Evolutionary conservation across 2,329 filamentous ascomycete genomes (phyloP).

Genomic region (Escovopsis sp.): DNA sequence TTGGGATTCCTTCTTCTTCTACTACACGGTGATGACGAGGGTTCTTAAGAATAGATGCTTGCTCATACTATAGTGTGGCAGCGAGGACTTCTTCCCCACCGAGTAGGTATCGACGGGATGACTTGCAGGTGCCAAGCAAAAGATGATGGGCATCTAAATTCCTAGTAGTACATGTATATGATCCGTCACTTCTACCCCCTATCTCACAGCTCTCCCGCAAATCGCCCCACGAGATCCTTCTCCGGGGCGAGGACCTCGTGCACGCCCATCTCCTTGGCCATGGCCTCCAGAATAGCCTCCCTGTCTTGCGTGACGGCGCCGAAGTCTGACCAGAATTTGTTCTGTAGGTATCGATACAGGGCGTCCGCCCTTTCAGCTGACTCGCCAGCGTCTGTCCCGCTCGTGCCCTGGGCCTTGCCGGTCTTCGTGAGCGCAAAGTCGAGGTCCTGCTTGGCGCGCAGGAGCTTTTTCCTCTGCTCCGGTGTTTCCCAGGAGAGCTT

Average conservation of each 20-base stretch:
- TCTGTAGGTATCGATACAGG: conserved; percentile 27
- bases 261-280: conserved; percentile 27
- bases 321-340: conserved; percentile 19
- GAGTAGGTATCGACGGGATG: too few relatives aligned
- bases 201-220: too few relatives aligned
- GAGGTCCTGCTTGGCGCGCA: conserved; percentile 26
- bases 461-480: conserved; percentile 23
- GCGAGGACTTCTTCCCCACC: too few relatives aligned
- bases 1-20: too few relatives aligned
- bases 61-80: too few relatives aligned
- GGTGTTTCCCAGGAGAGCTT: conserved; percentile 28
- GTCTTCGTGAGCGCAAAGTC: conserved; percentile 21
- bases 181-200: too few relatives aligned
- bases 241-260: conserved; percentile 16
- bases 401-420: conserved; percentile 14
- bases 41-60: too few relatives aligned
- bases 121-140: too few relatives aligned
- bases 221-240: not conserved
- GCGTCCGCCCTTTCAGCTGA: conserved; percentile 23
- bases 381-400: too few relatives aligned
- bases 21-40: too few relatives aligned
- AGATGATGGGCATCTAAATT: too few relatives aligned
- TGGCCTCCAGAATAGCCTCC: conserved; percentile 16
- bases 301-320: conserved; percentile 11
- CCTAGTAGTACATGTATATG: too few relatives aligned